These are phyloP conservation scores for Cornus controversa DNA, from an alignment of 148 eudicot species.

Conservation along the genomic window DNA sequence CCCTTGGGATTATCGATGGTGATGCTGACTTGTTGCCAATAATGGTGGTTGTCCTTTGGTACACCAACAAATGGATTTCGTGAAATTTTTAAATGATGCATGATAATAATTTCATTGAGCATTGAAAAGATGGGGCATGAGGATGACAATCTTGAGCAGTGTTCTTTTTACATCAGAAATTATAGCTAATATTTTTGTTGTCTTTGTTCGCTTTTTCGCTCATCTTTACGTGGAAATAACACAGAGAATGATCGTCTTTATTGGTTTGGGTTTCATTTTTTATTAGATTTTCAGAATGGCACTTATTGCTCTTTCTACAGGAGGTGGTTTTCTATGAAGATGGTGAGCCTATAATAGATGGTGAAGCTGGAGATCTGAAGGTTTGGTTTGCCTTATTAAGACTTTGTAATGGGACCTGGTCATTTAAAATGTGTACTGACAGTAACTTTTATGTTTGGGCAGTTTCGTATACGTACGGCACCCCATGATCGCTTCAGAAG, in stretches of 20 bases:
- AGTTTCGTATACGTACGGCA: constrained; percentile 91
- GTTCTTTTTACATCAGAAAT: not conserved
- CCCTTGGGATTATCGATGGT: not conserved
- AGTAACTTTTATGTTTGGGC: constrained; percentile 12
- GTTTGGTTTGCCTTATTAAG: constrained; percentile 33
- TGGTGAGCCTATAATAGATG: constrained; percentile 92
- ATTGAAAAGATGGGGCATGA: not conserved
- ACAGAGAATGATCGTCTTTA: not conserved
- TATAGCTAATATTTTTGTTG: constrained; percentile 6
- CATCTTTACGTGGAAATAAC: not conserved
- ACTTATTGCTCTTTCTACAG: constrained; percentile 32
- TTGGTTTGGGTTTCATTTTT: not conserved
- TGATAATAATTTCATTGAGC: not conserved
- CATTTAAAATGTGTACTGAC: not conserved
- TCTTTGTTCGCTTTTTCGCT: not conserved
- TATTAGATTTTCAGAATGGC: not conserved
- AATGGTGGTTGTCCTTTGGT: not conserved
- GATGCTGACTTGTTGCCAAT: not conserved
- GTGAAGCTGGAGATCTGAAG: constrained; percentile 94
- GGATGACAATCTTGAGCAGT: not conserved
- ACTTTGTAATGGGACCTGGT: not conserved
- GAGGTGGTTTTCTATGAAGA: constrained; percentile 89
- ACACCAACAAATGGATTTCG: not conserved
- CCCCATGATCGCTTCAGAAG: constrained; percentile 83
- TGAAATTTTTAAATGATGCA: not conserved